These are phyloP conservation scores for Ulvella scutata DNA, from an alignment of 139 green algal species.

Conservation along the genomic window DNA sequence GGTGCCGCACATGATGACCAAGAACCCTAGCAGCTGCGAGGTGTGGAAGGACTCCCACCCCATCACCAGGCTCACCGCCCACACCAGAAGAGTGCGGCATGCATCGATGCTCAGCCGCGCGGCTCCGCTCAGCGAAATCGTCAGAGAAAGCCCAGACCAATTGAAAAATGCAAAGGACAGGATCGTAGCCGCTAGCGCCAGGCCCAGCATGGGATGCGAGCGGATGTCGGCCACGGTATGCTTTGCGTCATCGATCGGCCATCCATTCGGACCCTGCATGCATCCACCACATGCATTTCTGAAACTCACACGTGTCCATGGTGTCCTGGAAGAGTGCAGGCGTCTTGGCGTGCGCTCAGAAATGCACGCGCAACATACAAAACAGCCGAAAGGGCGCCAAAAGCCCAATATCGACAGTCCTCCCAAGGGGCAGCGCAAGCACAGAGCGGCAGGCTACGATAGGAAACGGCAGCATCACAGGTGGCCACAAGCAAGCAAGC, in stretches of 20 bases:
- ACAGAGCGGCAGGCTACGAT: no score
- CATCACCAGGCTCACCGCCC: constrained; percentile 32
- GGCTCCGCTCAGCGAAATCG: constrained; percentile 49
- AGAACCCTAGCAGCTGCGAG: constrained; percentile 65
- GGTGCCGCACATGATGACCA: constrained; percentile 53
- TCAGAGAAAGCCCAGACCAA: constrained; percentile 54
- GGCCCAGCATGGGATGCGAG: constrained; percentile 4
- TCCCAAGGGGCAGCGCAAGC: no score
- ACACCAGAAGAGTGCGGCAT: constrained; percentile 63
- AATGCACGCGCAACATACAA: no score
- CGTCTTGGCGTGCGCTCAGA: no score
- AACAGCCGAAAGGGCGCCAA: no score
- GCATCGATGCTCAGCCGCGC: constrained; percentile 67
- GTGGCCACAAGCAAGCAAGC: no score
- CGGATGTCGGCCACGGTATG: constrained; percentile 10
- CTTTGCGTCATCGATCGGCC: constrained; percentile 35
- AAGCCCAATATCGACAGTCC: no score
- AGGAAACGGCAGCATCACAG: no score
- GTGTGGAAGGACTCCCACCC: constrained; percentile 70
- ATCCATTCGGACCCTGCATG: constrained; percentile 24
- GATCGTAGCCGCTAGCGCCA: constrained; percentile 16
- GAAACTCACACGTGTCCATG: no score
- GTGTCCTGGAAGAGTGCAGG: no score
- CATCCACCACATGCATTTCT: no score
- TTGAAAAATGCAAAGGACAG: constrained; percentile 70